A percentile compares a stretch with the other conserved stretches of the same genome.
Evolutionary conservation across 2,329 filamentous ascomycete genomes (phyloP).

Genomic region (Fusarium nelsonii): DNA sequence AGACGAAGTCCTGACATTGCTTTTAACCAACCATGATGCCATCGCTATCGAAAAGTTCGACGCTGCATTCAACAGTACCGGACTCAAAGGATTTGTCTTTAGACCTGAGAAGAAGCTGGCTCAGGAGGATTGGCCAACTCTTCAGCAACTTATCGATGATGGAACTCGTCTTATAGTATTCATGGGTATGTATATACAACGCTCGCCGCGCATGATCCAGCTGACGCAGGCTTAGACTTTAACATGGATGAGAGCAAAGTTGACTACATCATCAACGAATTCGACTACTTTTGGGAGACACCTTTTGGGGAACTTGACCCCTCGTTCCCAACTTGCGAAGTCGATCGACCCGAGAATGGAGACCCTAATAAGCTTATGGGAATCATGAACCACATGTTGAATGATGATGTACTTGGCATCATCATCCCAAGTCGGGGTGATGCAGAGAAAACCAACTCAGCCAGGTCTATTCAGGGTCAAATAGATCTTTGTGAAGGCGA

Average conservation of each 20-base stretch:
- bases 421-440: constrained; percentile 50
- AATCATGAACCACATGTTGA: constrained; percentile 49
- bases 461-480: constrained; percentile 47
- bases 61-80: constrained; percentile 65
- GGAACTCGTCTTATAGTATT: constrained; percentile 77
- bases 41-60: constrained; percentile 68
- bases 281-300: constrained; percentile 78
- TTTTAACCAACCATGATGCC: constrained; percentile 72
- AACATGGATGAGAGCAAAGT: constrained; percentile 61
- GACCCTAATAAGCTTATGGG: constrained; percentile 46
- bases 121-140: constrained; percentile 75
- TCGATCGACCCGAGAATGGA: constrained; percentile 68
- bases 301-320: constrained; percentile 72
- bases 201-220: neutral
- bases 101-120: constrained; percentile 58
- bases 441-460: constrained; percentile 53
- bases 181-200: constrained; percentile 63
- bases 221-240: constrained; percentile 65
- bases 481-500: constrained; percentile 42
- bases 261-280: constrained; percentile 75
- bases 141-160: constrained; percentile 72
- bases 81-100: constrained; percentile 69
- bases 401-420: constrained; percentile 47
- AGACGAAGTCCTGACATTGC: constrained; percentile 71
- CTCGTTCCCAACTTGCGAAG: constrained; percentile 72